Conservation (phyloP, 2,329 filamentous ascomycete genomes). For the Pseudogymnoascus sp. region DNA sequence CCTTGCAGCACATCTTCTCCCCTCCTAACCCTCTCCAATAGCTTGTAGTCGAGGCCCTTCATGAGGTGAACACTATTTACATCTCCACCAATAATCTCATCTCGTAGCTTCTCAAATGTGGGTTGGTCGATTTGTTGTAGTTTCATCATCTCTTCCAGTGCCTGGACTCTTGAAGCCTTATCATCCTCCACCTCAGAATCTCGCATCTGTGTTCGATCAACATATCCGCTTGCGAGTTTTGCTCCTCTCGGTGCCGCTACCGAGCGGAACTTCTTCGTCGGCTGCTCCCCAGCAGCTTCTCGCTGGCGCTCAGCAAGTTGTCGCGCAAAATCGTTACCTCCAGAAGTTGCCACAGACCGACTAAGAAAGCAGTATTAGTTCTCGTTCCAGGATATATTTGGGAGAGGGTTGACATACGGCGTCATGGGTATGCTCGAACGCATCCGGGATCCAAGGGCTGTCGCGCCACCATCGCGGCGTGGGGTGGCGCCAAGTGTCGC, state of each 20-base stretch:
- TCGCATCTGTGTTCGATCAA: conserved; percentile 67
- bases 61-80: conserved; percentile 75
- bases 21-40: conserved; percentile 60
- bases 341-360: conserved; percentile 20
- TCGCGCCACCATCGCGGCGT: conserved; percentile 40
- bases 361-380: conserved; percentile 13
- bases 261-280: conserved; percentile 67
- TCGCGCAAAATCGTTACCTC: conserved; percentile 65
- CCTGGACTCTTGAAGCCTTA: conserved; percentile 59
- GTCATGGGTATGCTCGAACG: conserved; percentile 88
- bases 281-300: conserved; percentile 31
- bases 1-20: conserved; percentile 54
- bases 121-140: conserved; percentile 73
- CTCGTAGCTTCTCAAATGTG: conserved; percentile 67
- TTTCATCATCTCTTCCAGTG: conserved; percentile 74
- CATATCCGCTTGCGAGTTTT: conserved; percentile 71
- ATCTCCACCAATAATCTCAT: conserved; percentile 76
- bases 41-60: conserved; percentile 81
- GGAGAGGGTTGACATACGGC: conserved; percentile 48
- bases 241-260: conserved; percentile 72
- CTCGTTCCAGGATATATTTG: not conserved
- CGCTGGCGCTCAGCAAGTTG: conserved; percentile 65
- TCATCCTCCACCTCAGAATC: conserved; percentile 45
- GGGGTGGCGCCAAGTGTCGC: conserved; percentile 25
- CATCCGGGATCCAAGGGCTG: conserved; percentile 66